These are phyloP conservation scores for Lactarius psammicola DNA, from an alignment of 768 basidiomycete genomes.

Conservation along the genomic window DNA sequence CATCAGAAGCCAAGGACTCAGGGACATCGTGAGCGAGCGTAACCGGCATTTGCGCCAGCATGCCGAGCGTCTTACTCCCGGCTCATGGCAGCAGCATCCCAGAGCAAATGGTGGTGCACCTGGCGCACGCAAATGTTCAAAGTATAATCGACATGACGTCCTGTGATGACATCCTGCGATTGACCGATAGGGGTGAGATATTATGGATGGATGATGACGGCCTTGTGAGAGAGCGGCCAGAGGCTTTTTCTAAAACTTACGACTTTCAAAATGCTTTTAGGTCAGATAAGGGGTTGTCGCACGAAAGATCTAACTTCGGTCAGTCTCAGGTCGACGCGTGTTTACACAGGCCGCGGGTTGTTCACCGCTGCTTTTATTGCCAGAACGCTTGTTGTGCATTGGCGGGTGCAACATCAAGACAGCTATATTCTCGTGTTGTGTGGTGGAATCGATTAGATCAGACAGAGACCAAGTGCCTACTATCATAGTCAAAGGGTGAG, in stretches of 20 bases:
- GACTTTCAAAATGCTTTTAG: neutral
- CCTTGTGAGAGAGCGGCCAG: no score
- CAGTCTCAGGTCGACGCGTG: neutral
- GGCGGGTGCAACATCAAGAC: constrained; percentile 2
- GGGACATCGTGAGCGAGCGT: neutral
- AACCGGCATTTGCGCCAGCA: neutral
- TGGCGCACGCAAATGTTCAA: no score
- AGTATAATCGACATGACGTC: no score
- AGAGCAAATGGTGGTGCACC: no score
- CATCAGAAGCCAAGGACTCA: neutral
- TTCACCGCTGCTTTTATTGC: neutral
- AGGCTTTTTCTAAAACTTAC: no score
- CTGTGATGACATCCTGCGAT: no score
- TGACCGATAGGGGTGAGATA: no score
- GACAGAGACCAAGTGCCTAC: neutral
- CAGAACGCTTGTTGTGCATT: neutral
- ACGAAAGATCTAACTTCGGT: no score
- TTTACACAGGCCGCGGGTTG: neutral
- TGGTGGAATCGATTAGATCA: constrained; percentile 3
- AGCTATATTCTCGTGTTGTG: neutral
- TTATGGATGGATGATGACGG: no score
- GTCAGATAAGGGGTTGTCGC: neutral
- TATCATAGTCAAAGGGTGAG: constrained; percentile 1
- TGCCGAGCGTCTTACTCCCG: neutral
- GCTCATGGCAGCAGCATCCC: no score